These are phyloP conservation scores for Lactifluus hygrophoroides DNA, from an alignment of 768 basidiomycete species.

Conservation along the genomic window DNA sequence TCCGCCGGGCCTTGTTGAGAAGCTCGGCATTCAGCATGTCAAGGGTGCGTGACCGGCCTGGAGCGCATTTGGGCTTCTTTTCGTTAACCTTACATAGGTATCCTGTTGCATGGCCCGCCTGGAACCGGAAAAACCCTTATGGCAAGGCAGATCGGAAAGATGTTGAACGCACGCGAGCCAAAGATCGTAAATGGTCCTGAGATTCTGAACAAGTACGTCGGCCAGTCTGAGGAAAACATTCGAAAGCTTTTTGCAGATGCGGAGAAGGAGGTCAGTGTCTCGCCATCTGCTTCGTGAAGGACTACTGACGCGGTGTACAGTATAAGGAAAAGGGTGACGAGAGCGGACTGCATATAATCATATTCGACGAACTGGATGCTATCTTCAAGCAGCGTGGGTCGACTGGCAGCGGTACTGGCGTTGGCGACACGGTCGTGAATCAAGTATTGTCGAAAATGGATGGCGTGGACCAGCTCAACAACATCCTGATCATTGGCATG, in stretches of 20 bases:
- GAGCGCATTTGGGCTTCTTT: not conserved
- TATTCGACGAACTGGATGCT: constrained; percentile 97
- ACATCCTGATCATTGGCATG: constrained; percentile 99
- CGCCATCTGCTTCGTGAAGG: not conserved
- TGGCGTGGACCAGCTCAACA: constrained; percentile 97
- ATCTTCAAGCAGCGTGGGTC: constrained; percentile 99
- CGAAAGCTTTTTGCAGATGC: constrained; percentile 97
- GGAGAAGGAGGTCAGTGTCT: constrained; percentile 74
- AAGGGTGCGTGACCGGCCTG: constrained; percentile 54
- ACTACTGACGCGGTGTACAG: constrained; percentile 31
- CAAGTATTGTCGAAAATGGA: constrained; percentile 99
- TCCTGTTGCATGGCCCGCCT: constrained; percentile 91
- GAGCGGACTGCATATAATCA: constrained; percentile 96
- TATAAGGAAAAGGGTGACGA: constrained; percentile 98
- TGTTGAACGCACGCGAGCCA: constrained; percentile 96
- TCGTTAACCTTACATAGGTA: constrained; percentile 42
- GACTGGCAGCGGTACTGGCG: constrained; percentile 84
- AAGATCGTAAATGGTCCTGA: constrained; percentile 99
- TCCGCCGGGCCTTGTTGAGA: constrained; percentile 92
- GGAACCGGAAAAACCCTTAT: constrained; percentile 98
- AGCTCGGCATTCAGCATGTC: constrained; percentile 95
- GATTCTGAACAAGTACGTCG: constrained; percentile 94
- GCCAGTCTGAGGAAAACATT: constrained; percentile 95
- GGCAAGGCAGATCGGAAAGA: constrained; percentile 97
- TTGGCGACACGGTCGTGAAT: constrained; percentile 98